Conservation (phyloP, 2,329 filamentous ascomycete genomes). For the Fusarium albosuccineum region DNA sequence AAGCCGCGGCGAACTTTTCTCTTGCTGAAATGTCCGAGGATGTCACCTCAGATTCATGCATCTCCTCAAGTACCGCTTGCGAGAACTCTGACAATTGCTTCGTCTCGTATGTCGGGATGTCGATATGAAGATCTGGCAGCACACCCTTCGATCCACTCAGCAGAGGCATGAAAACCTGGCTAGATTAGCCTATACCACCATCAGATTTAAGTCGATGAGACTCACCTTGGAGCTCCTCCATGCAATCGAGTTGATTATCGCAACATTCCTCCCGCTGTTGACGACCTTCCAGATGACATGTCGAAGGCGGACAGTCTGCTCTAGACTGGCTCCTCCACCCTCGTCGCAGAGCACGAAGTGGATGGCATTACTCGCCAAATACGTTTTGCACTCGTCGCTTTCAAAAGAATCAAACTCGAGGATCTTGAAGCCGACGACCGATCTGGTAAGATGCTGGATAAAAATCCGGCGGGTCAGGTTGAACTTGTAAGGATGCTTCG, state of each 20-base stretch:
- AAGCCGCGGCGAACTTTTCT: constrained; percentile 27
- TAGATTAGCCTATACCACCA: background rate
- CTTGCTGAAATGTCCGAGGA: background rate
- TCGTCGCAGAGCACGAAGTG: constrained; percentile 80
- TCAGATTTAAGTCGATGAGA: background rate
- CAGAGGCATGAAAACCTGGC: constrained; percentile 34
- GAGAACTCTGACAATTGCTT: background rate
- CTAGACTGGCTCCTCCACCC: constrained; percentile 55
- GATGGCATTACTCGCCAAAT: constrained; percentile 65
- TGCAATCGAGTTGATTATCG: constrained; percentile 73
- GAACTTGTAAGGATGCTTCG: constrained; percentile 61
- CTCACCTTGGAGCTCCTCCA: constrained; percentile 73
- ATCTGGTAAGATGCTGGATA: constrained; percentile 69
- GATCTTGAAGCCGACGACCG: constrained; percentile 46
- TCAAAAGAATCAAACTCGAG: constrained; percentile 61
- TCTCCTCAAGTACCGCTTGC: background rate
- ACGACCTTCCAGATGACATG: constrained; percentile 59
- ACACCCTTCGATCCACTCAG: constrained; percentile 20
- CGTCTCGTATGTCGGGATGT: background rate
- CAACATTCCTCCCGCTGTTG: constrained; percentile 69
- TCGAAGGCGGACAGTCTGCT: constrained; percentile 61
- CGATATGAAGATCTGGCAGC: background rate
- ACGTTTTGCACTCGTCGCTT: constrained; percentile 65
- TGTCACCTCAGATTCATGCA: background rate
- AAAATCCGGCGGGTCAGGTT: constrained; percentile 72